Evolutionary conservation across 805 yeast species (phyloP).

Genomic region (Sporopachydermia lactativora): DNA sequence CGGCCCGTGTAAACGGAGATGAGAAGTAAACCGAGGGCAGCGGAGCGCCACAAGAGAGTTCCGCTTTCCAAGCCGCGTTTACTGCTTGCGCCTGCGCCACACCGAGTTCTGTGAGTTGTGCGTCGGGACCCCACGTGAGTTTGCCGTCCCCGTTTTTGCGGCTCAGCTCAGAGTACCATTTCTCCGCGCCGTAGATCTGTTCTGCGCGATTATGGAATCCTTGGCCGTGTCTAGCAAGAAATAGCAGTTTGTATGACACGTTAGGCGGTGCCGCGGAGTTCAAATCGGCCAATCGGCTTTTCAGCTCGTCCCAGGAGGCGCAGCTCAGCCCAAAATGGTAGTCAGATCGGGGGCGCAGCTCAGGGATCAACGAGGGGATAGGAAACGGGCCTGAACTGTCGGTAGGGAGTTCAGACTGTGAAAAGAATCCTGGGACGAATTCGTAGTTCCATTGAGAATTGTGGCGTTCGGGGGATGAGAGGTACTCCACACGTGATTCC

Average conservation of each 20-base stretch:
- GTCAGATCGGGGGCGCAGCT: too few species aligned
- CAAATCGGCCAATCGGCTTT: conserved; percentile 21
- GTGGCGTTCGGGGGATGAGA: too few species aligned
- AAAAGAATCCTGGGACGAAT: conserved; percentile 28
- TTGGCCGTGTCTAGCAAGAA: conserved; percentile 39
- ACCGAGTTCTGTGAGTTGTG: conserved; percentile 34
- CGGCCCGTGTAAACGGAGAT: conserved; percentile 37
- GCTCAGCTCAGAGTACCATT: conserved; percentile 33
- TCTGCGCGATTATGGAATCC: conserved; percentile 38
- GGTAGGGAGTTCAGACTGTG: conserved; percentile 28
- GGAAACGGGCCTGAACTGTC: conserved; percentile 29
- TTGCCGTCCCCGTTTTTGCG: conserved; percentile 30
- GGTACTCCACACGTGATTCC: too few species aligned
- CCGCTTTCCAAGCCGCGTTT: conserved; percentile 25
- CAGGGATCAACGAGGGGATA: too few species aligned
- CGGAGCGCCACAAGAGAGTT: conserved; percentile 18
- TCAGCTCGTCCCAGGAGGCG: conserved; percentile 22
- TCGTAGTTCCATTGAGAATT: conserved; percentile 17
- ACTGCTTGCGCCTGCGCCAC: conserved; percentile 30
- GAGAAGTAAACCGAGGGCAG: conserved; percentile 29
- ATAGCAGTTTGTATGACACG: conserved; percentile 29
- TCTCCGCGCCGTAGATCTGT: conserved; percentile 28
- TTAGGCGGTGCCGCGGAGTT: conserved; percentile 17
- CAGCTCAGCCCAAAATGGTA: conserved; percentile 28
- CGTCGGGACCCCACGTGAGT: conserved; percentile 35